phyloP scores from a whole-genome alignment of 306 rosid species.

The Pterocarpus macrocarpus region DNA sequence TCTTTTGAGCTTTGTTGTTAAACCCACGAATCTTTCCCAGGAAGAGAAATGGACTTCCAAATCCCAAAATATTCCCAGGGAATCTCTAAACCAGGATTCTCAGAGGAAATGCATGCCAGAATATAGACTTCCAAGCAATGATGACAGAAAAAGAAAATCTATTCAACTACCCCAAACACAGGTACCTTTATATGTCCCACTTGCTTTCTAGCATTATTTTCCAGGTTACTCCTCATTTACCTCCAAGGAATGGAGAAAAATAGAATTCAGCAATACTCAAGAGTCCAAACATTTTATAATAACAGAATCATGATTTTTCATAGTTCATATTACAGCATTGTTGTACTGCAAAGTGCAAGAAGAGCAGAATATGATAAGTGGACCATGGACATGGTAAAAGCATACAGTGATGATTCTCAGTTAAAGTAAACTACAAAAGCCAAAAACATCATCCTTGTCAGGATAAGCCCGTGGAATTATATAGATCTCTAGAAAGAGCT shows the following conservation, averaged over 20 bases:
- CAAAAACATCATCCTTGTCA: constrained; percentile 49
- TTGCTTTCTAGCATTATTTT: constrained; percentile 22
- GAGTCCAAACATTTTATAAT: not conserved
- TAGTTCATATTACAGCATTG: constrained; percentile 5
- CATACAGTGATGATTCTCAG: constrained; percentile 41
- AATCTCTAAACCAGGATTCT: constrained; percentile 52
- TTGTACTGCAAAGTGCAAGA: constrained; percentile 29
- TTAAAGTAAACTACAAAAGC: constrained; percentile 51
- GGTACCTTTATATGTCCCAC: constrained; percentile 3
- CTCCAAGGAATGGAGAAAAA: constrained; percentile 39
- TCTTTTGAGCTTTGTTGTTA: constrained; percentile 52
- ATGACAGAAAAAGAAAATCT: constrained; percentile 17
- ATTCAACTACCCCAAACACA: constrained; percentile 14
- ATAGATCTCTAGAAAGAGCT: constrained; percentile 43
- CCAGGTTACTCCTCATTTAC: constrained; percentile 29
- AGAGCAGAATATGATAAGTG: constrained; percentile 38
- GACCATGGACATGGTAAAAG: constrained; percentile 45
- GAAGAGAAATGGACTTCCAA: constrained; percentile 53
- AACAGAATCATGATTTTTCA: constrained; percentile 25
- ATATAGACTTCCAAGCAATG: constrained; percentile 27
- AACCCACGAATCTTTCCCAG: constrained; percentile 44
- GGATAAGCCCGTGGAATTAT: constrained; percentile 35
- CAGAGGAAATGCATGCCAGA: constrained; percentile 39
- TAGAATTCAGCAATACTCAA: constrained; percentile 12
- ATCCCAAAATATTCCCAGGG: constrained; percentile 75